Base-by-base conservation (phyloP, 306 rosid species). In the Phaseolus lunatus region DNA sequence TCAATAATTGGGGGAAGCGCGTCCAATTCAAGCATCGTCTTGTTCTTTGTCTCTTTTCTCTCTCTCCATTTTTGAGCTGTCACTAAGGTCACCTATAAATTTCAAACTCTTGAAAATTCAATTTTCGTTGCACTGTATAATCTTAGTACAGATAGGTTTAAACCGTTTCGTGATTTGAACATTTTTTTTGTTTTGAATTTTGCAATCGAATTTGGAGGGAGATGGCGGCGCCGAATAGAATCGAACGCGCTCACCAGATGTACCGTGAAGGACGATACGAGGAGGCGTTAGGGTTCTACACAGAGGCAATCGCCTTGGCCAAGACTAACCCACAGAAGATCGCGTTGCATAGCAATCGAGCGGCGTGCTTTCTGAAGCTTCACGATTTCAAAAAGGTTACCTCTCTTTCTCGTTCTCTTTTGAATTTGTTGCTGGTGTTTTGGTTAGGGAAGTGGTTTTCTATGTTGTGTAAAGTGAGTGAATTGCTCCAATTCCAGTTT, bases 341-440 rank as follows among this genome's bases (percentile, higher is more conserved):
- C 71, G 90, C 97, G 39, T 77, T 93, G 26, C 98, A 88, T 43
- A 93, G 98, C 76, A 93, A 91, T 26, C 84, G 98, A 14, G 98
- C 98, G 66, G 97, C 98, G 77, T 94, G 98, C 61, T 93, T 77
- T 43, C 86, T 94, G 76, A 94, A 94, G 76, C 98, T 94, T 72
- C 96, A 92, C 61, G 79, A 87, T 89, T 94, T 94, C 83, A 85
- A 86, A 15, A 86, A 86, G 98, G 98, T 94, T 33, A 12, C 29
- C 6, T 20, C 29, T 13, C 50, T 43, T 29, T 1, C 16, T 16
- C 27, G 5, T 9, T 20, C 35, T 9, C 47, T 33, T 19, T 4
- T 69, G 7, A 44, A 23, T 67, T 44, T 44, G 22, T 41, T 41
- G 2, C 5, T 23, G 7, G 1, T 44, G 16, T 15, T 37, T 67